A percentile compares a stretch with the other conserved stretches of the same genome.
phyloP scores from a whole-genome alignment of 257 asterid species.

The Solanum ahanhuiri region DNA sequence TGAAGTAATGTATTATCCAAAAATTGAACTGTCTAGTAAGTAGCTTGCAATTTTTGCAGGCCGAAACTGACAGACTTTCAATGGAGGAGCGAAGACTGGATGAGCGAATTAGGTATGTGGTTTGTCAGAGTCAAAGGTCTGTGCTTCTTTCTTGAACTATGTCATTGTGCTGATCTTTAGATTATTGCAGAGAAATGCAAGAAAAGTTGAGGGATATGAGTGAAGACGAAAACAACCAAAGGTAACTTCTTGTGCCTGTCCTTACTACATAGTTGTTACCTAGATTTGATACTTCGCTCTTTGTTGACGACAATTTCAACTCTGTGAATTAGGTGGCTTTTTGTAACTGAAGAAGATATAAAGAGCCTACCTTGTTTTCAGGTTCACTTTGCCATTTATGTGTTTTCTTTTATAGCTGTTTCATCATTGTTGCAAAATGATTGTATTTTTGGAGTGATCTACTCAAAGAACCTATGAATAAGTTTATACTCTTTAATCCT shows the following conservation, averaged over 20 bases:
- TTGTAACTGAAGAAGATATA: conserved; percentile 86
- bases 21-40: background rate
- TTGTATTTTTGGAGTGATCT: background rate
- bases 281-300: conserved; percentile 5
- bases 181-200: conserved; percentile 71
- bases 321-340: conserved; percentile 61
- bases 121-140: conserved; percentile 9
- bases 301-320: conserved; percentile 6
- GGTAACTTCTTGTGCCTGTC: conserved; percentile 21
- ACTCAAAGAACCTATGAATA: background rate
- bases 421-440: background rate
- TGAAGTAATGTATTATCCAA: background rate
- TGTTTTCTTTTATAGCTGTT: background rate
- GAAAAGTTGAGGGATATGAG: conserved; percentile 63
- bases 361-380: conserved; percentile 72
- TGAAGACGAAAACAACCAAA: conserved; percentile 66
- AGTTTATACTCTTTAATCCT: conserved; percentile 2
- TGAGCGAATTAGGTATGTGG: conserved; percentile 52
- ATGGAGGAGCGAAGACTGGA: conserved; percentile 66
- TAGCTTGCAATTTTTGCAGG: conserved; percentile 36
- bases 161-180: conserved; percentile 17
- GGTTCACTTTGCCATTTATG: conserved; percentile 31
- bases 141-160: conserved; percentile 4
- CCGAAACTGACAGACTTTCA: conserved; percentile 70
- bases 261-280: background rate